Conservation (phyloP, 441 rosid species). For the Bocquillonia castaneifolia region DNA sequence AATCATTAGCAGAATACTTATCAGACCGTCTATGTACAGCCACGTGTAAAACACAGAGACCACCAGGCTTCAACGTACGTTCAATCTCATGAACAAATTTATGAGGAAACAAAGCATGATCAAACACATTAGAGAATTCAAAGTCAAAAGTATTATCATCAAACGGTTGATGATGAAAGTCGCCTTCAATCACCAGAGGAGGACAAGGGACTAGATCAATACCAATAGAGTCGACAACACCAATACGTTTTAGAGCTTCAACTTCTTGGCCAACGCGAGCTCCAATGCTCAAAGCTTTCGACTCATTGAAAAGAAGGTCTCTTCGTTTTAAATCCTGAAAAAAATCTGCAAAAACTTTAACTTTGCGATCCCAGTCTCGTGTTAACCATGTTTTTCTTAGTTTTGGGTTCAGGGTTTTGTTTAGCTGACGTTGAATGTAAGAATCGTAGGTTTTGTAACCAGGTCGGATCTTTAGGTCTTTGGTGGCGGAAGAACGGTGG, state of each 20-base stretch:
- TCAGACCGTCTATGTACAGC: slow-evolving; percentile 52
- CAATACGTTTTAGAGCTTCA: slow-evolving; percentile 58
- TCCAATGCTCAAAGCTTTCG: slow-evolving; percentile 64
- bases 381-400: slow-evolving; percentile 68
- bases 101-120: slow-evolving; percentile 74
- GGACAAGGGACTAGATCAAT: slow-evolving; percentile 79
- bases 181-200: slow-evolving; percentile 66
- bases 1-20: slow-evolving; percentile 84
- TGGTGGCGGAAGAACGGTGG: slow-evolving; percentile 8
- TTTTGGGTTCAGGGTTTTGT: slow-evolving; percentile 82
- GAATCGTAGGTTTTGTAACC: slow-evolving; percentile 72
- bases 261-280: slow-evolving; percentile 92
- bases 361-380: slow-evolving; percentile 82
- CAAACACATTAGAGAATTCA: slow-evolving; percentile 89
- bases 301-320: slow-evolving; percentile 43
- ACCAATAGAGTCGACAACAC: slow-evolving; percentile 61
- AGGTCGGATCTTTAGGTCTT: slow-evolving; percentile 54
- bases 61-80: slow-evolving; percentile 69
- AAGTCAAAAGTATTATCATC: slow-evolving; percentile 61
- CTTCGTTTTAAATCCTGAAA: slow-evolving; percentile 39
- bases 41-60: slow-evolving; percentile 74
- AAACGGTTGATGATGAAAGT: slow-evolving; percentile 79
- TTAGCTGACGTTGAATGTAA: slow-evolving; percentile 83
- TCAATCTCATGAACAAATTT: slow-evolving; percentile 74
- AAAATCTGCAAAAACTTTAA: slow-evolving; percentile 57